Conservation (phyloP, 2,329 filamentous ascomycete species). For the Taxawa tesnikishii region DNA sequence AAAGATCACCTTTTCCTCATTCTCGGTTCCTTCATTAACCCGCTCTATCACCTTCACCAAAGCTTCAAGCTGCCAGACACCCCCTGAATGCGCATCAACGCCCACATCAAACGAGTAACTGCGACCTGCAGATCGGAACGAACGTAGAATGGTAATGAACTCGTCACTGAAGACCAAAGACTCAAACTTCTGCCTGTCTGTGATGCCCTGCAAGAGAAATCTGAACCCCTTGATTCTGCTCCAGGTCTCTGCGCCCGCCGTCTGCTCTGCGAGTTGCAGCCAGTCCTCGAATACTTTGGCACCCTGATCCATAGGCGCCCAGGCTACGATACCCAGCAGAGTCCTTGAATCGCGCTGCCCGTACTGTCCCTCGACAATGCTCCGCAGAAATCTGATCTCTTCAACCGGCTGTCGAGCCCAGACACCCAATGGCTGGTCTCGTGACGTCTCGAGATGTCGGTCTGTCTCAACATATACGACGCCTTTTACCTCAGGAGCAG, state of each 20-base stretch:
- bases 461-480: slow-evolving; percentile 81
- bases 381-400: slow-evolving; percentile 58
- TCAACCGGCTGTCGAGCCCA: slow-evolving; percentile 58
- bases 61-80: slow-evolving; percentile 44
- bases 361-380: slow-evolving; percentile 48
- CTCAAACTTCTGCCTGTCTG: slow-evolving; percentile 21
- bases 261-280: slow-evolving; percentile 46
- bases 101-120: slow-evolving; percentile 71
- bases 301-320: slow-evolving; percentile 70
- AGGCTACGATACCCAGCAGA: slow-evolving; percentile 63
- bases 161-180: slow-evolving; percentile 19
- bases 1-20: slow-evolving; percentile 50
- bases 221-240: slow-evolving; percentile 63
- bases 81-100: slow-evolving; percentile 67
- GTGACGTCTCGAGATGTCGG: slow-evolving; percentile 30
- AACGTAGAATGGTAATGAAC: slow-evolving; percentile 38
- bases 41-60: slow-evolving; percentile 22
- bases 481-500: slow-evolving; percentile 33
- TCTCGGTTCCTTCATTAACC: slow-evolving; percentile 49
- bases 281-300: slow-evolving; percentile 50
- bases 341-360: slow-evolving; percentile 33
- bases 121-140: slow-evolving; percentile 44
- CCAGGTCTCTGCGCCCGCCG: slow-evolving; percentile 52
- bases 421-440: slow-evolving; percentile 17
- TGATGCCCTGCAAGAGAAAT: slow-evolving; percentile 57